phyloP scores from a whole-genome alignment of 352 stramenopile species.

The Phytopythium mirpurense region DNA sequence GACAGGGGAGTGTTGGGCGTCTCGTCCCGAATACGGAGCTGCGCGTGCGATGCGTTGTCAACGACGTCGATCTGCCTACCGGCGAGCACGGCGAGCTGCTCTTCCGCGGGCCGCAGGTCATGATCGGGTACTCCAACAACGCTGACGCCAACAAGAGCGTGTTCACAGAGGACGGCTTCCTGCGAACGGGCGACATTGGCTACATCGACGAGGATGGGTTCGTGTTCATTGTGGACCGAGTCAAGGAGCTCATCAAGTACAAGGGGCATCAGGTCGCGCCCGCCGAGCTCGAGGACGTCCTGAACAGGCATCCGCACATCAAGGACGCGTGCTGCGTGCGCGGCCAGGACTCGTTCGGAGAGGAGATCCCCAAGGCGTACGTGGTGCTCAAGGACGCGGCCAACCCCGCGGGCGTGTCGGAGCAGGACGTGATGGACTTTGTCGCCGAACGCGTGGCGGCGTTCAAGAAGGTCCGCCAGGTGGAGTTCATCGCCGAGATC shows the following conservation, averaged over 20 bases:
- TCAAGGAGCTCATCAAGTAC: constrained; percentile 96
- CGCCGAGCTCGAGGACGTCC: constrained; percentile 88
- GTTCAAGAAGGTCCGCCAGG: constrained; percentile 84
- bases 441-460: constrained; percentile 76
- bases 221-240: constrained; percentile 90
- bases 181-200: constrained; percentile 84
- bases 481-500: constrained; percentile 86
- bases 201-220: constrained; percentile 90
- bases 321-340: constrained; percentile 73
- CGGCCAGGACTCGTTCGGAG: constrained; percentile 61
- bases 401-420: constrained; percentile 10
- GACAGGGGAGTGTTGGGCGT: constrained; percentile 36
- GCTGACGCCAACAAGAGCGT: constrained; percentile 75
- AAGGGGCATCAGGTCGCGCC: constrained; percentile 90
- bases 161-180: constrained; percentile 74
- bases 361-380: constrained; percentile 87
- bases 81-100: constrained; percentile 75
- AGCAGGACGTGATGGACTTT: constrained; percentile 43
- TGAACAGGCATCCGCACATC: constrained; percentile 70
- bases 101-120: constrained; percentile 89
- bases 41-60: constrained; percentile 5
- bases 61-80: constrained; percentile 19
- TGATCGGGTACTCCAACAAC: constrained; percentile 91
- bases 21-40: constrained; percentile 58
- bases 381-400: constrained; percentile 65